Conservation (phyloP, 805 yeast genomes). For the Pichia insulana region DNA sequence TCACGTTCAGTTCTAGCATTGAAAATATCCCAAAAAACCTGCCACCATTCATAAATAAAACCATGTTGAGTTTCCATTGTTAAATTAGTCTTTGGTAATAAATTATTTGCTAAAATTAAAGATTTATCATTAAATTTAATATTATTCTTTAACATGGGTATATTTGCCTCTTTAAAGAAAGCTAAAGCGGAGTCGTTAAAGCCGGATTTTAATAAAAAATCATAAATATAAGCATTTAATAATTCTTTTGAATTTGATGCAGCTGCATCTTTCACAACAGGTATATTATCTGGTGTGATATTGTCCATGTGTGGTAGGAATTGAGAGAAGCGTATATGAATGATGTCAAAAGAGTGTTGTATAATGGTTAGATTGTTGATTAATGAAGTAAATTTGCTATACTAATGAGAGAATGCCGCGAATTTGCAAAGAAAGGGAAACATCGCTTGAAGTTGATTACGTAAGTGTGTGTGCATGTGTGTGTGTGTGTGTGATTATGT, state of each 20-base stretch:
- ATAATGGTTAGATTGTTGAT: no score
- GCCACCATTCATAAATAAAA: conserved; percentile 92
- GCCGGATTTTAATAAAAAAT: conserved; percentile 69
- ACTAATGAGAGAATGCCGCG: no score
- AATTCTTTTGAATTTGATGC: conserved; percentile 48
- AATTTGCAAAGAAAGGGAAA: no score
- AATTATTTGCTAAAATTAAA: conserved; percentile 13
- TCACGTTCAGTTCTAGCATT: conserved; percentile 68
- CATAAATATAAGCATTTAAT: conserved; percentile 79
- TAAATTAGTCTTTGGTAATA: conserved; percentile 42
- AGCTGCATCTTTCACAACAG: conserved; percentile 32
- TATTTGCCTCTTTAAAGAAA: conserved; percentile 70
- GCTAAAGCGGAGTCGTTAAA: conserved; percentile 63
- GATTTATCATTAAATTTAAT: conserved; percentile 9
- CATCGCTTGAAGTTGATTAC: no score
- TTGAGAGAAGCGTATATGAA: no score
- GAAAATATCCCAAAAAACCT: conserved; percentile 87
- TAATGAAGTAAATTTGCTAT: no score
- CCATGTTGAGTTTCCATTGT: conserved; percentile 81
- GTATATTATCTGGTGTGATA: conserved; percentile 2
- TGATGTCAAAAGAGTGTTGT: no score
- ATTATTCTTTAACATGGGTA: conserved; percentile 36
- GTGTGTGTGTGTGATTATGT: no score
- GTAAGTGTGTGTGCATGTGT: no score
- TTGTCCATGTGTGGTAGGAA: background rate